phyloP scores from a whole-genome alignment of 352 stramenopile species.

The Pythium utonaiense region DNA sequence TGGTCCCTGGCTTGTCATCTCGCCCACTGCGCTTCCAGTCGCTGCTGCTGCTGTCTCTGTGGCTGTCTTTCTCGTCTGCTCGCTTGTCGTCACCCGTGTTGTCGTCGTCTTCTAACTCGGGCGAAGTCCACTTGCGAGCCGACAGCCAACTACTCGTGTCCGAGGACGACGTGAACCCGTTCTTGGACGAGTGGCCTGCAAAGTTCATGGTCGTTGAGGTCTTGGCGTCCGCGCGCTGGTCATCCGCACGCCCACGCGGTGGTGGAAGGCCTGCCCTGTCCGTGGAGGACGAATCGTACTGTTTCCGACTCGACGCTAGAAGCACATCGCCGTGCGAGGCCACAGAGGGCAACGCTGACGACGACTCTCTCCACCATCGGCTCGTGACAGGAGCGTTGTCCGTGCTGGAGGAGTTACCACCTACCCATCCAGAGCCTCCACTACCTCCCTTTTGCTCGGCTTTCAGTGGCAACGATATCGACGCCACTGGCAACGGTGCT shows the following conservation, averaged over 20 bases:
- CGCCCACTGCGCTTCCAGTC: not conserved
- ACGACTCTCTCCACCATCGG: constrained; percentile 20
- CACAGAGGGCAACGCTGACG: constrained; percentile 5
- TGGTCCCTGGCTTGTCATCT: not conserved
- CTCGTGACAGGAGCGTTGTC: constrained; percentile 7
- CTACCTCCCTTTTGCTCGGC: constrained; percentile 27
- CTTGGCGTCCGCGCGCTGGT: constrained; percentile 23
- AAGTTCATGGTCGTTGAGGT: not conserved
- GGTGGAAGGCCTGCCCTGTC: not conserved
- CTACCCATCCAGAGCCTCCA: not conserved
- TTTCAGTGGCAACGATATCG: constrained; percentile 23
- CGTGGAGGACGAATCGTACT: not conserved
- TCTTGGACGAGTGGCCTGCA: constrained; percentile 15
- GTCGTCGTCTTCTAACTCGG: constrained; percentile 31
- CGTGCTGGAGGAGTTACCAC: not conserved
- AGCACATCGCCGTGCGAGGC: constrained; percentile 10
- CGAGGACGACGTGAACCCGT: constrained; percentile 1
- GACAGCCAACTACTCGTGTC: constrained; percentile 24
- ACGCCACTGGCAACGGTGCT: not conserved
- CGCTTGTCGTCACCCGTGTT: constrained; percentile 6
- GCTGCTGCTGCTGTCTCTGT: not conserved
- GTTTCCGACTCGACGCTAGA: constrained; percentile 16
- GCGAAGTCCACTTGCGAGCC: constrained; percentile 33
- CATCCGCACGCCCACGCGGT: constrained; percentile 8
- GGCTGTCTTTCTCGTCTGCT: not conserved